phyloP scores from a whole-genome alignment of 2,329 filamentous ascomycete genomes.

The Beauveria caledonica region DNA sequence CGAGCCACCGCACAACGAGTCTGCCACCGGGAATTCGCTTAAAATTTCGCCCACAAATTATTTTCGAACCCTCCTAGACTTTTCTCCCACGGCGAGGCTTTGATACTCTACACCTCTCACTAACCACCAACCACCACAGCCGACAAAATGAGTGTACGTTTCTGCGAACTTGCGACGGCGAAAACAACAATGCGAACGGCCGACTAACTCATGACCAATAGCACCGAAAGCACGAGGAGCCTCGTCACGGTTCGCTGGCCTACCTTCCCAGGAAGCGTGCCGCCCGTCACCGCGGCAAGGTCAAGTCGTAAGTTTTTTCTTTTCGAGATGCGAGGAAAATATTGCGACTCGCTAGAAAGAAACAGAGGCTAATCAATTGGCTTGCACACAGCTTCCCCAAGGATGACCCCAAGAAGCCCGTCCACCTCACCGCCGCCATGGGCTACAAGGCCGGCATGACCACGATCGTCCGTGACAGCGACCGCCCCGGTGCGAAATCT shows the following conservation, averaged over 20 bases:
- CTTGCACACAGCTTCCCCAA: conserved; percentile 74
- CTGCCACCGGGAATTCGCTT: conserved; percentile 21
- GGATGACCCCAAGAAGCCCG: conserved; percentile 99
- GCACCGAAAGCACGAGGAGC: conserved; percentile 66
- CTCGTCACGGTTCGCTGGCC: conserved; percentile 89
- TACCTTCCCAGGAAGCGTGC: conserved; percentile 88
- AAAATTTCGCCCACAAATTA: conserved; percentile 32
- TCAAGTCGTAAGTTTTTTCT: conserved; percentile 74
- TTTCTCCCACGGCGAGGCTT: conserved; percentile 12
- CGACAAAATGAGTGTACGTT: conserved; percentile 35
- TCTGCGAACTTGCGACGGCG: conserved; percentile 11
- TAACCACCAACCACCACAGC: conserved; percentile 31
- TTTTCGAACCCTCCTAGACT: conserved; percentile 17
- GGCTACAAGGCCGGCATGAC: conserved; percentile 99
- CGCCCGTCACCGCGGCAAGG: conserved; percentile 89
- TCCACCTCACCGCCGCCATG: conserved; percentile 96
- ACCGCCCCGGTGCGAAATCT: conserved; percentile 97
- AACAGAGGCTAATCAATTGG: conserved; percentile 19
- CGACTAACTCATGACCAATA: conserved; percentile 16
- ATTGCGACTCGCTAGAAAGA: conserved; percentile 9
- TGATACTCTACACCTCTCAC: conserved; percentile 16
- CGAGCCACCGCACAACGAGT: conserved; percentile 5
- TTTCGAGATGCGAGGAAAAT: not conserved
- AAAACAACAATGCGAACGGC: not conserved
- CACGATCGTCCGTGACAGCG: conserved; percentile 97